These are phyloP conservation scores for Kwoniella dejecticola DNA, from an alignment of 768 basidiomycete species.

Conservation along the genomic window DNA sequence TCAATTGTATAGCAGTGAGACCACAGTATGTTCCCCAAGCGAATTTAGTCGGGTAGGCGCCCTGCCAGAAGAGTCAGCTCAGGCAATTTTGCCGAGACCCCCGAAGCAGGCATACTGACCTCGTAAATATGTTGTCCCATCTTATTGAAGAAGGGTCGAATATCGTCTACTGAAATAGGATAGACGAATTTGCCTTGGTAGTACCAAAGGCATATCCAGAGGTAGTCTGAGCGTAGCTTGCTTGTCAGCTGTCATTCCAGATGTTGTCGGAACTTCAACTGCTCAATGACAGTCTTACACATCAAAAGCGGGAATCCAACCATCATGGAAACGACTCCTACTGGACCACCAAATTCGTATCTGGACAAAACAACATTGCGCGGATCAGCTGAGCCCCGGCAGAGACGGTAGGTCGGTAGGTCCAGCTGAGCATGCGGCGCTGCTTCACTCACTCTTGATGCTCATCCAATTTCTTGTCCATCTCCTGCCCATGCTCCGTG, in stretches of 20 bases:
- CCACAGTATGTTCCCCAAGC: slow-evolving; percentile 89
- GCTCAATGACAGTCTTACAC: slow-evolving; percentile 61
- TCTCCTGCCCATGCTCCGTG: slow-evolving; percentile 72
- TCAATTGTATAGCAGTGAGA: slow-evolving; percentile 82
- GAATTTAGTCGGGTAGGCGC: slow-evolving; percentile 84
- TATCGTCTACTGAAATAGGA: slow-evolving; percentile 69
- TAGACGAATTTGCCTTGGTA: slow-evolving; percentile 80
- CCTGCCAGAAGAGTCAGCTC: slow-evolving; percentile 59
- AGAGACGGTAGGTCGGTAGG: too few relatives aligned
- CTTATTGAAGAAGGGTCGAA: slow-evolving; percentile 71
- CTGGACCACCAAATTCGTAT: slow-evolving; percentile 95
- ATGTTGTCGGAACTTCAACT: not conserved
- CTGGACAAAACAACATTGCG: too few relatives aligned
- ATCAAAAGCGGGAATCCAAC: slow-evolving; percentile 88
- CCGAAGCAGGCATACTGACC: slow-evolving; percentile 65
- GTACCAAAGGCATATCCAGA: slow-evolving; percentile 96
- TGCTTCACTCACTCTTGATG: slow-evolving; percentile 67
- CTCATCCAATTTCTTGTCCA: slow-evolving; percentile 72
- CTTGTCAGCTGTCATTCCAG: not conserved
- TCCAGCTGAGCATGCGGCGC: too few relatives aligned
- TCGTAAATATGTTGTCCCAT: slow-evolving; percentile 85
- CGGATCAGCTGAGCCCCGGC: too few relatives aligned
- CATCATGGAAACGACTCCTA: slow-evolving; percentile 91
- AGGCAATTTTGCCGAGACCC: not conserved
- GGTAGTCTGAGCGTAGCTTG: slow-evolving; percentile 64